Base-by-base conservation (phyloP, 331 rosid species). In the Rhamnella rubrinervis region DNA sequence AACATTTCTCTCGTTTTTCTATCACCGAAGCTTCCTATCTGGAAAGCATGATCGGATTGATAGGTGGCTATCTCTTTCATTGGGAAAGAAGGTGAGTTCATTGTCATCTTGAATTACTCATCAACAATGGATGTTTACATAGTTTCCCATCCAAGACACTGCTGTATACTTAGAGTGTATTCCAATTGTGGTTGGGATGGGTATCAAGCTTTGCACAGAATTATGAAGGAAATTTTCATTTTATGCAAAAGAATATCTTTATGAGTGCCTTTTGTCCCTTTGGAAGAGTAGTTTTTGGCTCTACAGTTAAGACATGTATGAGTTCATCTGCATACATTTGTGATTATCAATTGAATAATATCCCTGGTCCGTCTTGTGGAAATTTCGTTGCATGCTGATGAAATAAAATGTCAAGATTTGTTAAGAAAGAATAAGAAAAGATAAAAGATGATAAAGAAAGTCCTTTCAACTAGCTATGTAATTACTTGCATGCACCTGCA, bases 21-120 rank as follows among this genome's bases (percentile, higher is more conserved):
- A 90, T 71, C 73, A 76, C 19, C 87, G 64, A 65, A 84, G 84
- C 74, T 88, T 93, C 82, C 82, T 93, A 64, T 89, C 96, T 7
- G 96, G 95, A 59, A 84, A 77, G 75, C 98, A 91, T 66, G 89
- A 85, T 14, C 78, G 77, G 73, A 78, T 93, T 77, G 89, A 87
- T 62, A 91, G 81, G 73, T 81, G 81, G 79, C 71, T 88, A 71
- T 83, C 84, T 63, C 61, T 84, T 20, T 84, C 96, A 61, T 75
- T 83, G 38, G 95, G 96, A 66, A 89, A 81, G 90, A 93, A 76
- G 92, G 98, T 85, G 66, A 84, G 81, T 75, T 72, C 19, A 15
- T 40, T 31, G 18, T 61, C 56, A 28, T 68, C 56, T 70, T 53
- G 50, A 65, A 75, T 21, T 51, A 35, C 38, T 47, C 23, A 44